Conservation (phyloP, 139 green algal genomes). For the Volvox africanus region DNA sequence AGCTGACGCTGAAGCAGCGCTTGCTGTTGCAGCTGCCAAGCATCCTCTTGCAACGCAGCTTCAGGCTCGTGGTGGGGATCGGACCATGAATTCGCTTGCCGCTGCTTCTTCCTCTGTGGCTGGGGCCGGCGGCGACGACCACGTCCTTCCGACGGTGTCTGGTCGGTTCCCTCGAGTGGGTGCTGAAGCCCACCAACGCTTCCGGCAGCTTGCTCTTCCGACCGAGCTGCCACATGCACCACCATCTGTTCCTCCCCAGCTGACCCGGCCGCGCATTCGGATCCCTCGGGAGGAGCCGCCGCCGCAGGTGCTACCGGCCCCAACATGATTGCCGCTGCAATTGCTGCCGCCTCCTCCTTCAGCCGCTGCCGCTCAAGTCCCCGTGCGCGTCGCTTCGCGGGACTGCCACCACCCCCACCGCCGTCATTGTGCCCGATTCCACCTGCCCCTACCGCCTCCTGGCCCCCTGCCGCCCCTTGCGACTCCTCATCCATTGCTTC, state of each 20-base stretch:
- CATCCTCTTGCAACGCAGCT: not conserved
- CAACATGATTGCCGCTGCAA: constrained; percentile 28
- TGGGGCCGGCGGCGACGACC: not conserved
- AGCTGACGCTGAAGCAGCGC: not conserved
- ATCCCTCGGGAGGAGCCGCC: not conserved
- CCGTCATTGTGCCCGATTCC: not conserved
- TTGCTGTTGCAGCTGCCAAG: not conserved
- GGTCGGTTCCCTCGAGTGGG: not conserved
- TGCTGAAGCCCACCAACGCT: not conserved
- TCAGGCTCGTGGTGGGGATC: not conserved
- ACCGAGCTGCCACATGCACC: not conserved
- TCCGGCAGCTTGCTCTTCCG: not conserved
- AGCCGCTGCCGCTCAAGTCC: constrained; percentile 23
- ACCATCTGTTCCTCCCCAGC: not conserved
- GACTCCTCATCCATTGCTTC: not conserved
- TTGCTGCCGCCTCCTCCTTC: constrained; percentile 38
- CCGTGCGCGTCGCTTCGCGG: not conserved
- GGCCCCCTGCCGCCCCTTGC: not conserved
- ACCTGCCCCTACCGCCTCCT: not conserved
- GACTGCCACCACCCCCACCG: not conserved
- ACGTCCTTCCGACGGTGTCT: not conserved
- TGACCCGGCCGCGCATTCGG: not conserved
- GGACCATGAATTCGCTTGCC: not conserved
- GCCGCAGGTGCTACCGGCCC: not conserved
- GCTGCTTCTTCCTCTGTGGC: not conserved